These are phyloP conservation scores for Clathrospora elynae DNA, from an alignment of 2,329 filamentous ascomycete species.

Conservation along the genomic window DNA sequence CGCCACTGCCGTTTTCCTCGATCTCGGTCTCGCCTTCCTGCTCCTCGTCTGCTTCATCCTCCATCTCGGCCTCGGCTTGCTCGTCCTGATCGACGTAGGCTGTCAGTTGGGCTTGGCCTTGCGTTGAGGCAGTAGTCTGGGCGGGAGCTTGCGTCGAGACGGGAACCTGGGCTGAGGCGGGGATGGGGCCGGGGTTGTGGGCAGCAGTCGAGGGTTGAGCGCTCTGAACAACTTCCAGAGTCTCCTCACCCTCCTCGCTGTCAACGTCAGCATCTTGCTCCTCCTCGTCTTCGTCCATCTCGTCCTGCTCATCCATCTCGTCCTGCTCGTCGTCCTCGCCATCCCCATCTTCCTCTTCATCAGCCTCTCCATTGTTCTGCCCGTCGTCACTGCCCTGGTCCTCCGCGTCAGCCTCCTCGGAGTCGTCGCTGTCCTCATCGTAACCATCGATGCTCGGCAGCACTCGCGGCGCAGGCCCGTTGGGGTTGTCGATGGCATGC, in stretches of 20 bases:
- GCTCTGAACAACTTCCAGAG: not conserved
- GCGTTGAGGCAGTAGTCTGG: too few species aligned
- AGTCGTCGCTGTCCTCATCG: conserved; percentile 13
- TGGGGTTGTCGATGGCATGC: conserved; percentile 15
- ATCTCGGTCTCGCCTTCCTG: conserved; percentile 3
- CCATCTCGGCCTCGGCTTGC: conserved; percentile 1
- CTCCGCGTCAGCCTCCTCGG: conserved; percentile 18
- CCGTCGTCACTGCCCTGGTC: conserved; percentile 14
- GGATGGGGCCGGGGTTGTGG: not conserved
- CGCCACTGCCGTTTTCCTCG: conserved; percentile 3
- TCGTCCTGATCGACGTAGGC: not conserved
- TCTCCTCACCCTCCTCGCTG: conserved; percentile 8
- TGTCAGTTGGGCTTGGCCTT: not conserved
- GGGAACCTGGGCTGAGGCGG: too few species aligned
- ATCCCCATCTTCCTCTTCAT: conserved; percentile 12
- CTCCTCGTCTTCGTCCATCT: conserved; percentile 6
- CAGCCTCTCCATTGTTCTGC: conserved; percentile 11
- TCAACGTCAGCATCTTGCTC: conserved; percentile 13
- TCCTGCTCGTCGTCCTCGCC: conserved; percentile 9
- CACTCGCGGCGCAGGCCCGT: conserved; percentile 10
- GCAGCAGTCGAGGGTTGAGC: not conserved
- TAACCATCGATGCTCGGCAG: conserved; percentile 17
- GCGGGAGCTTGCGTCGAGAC: too few species aligned
- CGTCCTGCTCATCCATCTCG: conserved; percentile 8
- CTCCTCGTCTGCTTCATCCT: conserved; percentile 4